Conservation (phyloP, 345 rosid species). For the Noccaea bulbosa region DNA sequence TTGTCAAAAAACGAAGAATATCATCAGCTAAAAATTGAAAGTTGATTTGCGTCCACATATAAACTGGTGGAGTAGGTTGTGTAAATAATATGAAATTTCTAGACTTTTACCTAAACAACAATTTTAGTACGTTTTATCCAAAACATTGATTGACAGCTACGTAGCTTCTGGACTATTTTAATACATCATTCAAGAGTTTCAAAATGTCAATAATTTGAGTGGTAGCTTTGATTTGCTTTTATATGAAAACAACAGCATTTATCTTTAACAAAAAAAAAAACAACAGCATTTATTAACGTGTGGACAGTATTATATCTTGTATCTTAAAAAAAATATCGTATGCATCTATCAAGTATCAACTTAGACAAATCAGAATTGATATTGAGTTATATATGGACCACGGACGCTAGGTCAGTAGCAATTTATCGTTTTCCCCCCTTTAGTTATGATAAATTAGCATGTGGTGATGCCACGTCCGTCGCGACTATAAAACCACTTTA, state of each 20-base stretch:
- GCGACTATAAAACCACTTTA: slow-evolving; percentile 3
- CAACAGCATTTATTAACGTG: not conserved
- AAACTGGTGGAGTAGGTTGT: too few relatives aligned
- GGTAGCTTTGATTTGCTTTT: not conserved
- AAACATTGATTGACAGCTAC: slow-evolving; percentile 1
- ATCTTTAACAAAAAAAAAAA: too few relatives aligned
- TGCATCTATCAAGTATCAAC: not conserved
- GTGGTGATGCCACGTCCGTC: slow-evolving; percentile 15
- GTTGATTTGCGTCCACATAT: too few relatives aligned
- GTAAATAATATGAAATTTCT: too few relatives aligned
- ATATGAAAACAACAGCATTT: not conserved
- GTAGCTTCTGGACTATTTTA: not conserved
- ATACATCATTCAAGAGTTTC: not conserved
- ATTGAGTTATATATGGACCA: not conserved
- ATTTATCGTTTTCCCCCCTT: not conserved
- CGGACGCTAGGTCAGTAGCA: not conserved
- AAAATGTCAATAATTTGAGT: not conserved
- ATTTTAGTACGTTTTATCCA: slow-evolving; percentile 6
- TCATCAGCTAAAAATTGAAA: too few relatives aligned
- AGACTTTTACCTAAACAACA: not conserved
- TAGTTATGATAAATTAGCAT: too few relatives aligned
- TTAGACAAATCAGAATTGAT: not conserved
- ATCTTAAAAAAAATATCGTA: not conserved
- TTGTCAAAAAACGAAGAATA: not conserved
- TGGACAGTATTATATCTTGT: slow-evolving; percentile 7